A percentile compares a stretch with the other conserved stretches of the same genome.
phyloP scores from a whole-genome alignment of 306 rosid genomes.

The Sphenostylis stenocarpa region DNA sequence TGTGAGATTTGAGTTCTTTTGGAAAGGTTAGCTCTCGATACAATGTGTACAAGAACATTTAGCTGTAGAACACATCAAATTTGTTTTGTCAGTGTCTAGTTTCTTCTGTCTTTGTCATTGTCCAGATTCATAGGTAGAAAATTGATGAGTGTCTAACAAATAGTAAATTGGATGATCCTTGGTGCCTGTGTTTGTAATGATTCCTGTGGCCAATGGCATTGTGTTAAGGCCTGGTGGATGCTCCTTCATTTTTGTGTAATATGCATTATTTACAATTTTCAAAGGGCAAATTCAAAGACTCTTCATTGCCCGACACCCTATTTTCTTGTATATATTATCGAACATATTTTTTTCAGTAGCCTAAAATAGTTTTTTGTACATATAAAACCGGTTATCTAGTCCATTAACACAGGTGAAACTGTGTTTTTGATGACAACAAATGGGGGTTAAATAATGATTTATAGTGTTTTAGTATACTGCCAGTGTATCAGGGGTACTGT shows the following conservation, averaged over 20 bases:
- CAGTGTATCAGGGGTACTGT: neutral
- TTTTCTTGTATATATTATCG: neutral
- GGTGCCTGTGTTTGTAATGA: neutral
- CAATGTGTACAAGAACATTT: neutral
- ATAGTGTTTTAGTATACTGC: neutral
- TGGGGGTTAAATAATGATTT: neutral
- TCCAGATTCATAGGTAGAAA: conserved; percentile 11
- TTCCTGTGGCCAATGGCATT: neutral
- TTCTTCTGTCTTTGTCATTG: neutral
- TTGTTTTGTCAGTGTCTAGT: neutral
- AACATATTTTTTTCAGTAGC: neutral
- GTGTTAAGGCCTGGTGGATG: neutral
- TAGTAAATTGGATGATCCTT: neutral
- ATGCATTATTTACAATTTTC: neutral
- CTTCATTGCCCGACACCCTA: neutral
- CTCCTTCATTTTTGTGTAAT: neutral
- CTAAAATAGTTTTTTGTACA: neutral
- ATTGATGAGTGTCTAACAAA: neutral
- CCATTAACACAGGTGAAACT: neutral
- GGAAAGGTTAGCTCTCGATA: neutral
- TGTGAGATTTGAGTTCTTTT: neutral
- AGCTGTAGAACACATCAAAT: neutral
- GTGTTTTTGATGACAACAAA: neutral
- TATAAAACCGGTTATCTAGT: neutral
- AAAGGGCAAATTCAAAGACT: neutral